Evolutionary conservation across 164 flowering plant species (phyloP).

Genomic region (Umbellularia californica): DNA sequence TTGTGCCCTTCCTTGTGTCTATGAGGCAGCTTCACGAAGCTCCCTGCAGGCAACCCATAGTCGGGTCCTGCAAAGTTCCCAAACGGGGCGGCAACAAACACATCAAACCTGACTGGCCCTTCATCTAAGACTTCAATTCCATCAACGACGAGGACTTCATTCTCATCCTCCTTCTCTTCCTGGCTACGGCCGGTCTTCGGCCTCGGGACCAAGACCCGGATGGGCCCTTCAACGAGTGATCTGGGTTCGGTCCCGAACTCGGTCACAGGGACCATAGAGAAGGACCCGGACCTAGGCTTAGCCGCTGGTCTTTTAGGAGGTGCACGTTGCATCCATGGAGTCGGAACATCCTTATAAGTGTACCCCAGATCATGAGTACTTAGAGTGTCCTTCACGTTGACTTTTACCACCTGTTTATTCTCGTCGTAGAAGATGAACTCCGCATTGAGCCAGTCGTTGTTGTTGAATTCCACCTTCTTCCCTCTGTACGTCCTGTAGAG

Average conservation of each 20-base stretch:
- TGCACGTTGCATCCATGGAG: not conserved
- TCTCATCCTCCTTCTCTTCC: not conserved
- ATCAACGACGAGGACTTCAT: slow-evolving; percentile 4
- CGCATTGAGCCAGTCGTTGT: not conserved
- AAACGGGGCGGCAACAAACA: not conserved
- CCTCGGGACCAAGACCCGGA: not conserved
- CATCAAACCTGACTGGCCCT: slow-evolving; percentile 1
- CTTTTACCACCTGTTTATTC: slow-evolving; percentile 7
- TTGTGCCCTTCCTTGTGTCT: not conserved
- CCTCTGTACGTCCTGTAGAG: not conserved
- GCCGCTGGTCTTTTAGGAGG: not conserved
- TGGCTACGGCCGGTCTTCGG: not conserved
- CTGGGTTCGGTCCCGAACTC: not conserved
- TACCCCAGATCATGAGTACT: not conserved
- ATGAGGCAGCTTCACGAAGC: slow-evolving; percentile 1
- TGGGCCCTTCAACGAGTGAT: not conserved
- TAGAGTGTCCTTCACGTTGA: slow-evolving; percentile 1
- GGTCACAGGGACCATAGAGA: not conserved
- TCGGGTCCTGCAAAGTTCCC: not conserved
- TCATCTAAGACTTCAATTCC: not conserved
- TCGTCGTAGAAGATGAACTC: slow-evolving; percentile 11
- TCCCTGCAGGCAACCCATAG: not conserved
- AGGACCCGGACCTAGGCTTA: not conserved
- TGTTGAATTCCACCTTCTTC: not conserved
- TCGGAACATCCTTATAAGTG: slow-evolving; percentile 1